Conservation (phyloP, 2,329 filamentous ascomycete species). For the Colletotrichum nymphaeae region DNA sequence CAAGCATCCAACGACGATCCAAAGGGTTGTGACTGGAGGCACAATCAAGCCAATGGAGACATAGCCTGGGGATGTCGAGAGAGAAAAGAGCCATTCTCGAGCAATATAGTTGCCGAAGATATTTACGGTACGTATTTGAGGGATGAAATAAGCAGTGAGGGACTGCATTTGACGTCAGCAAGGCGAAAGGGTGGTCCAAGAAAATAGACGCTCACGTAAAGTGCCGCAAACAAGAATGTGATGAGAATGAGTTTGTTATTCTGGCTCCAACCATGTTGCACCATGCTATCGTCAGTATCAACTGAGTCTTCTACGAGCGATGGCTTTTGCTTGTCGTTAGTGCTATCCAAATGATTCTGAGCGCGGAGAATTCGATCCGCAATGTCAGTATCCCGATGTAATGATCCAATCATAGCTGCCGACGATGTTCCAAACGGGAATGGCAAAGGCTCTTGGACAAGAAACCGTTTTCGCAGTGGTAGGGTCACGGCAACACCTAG, state of each 20-base stretch:
- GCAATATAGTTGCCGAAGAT: constrained; percentile 6
- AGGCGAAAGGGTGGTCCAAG: not conserved
- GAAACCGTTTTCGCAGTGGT: not conserved
- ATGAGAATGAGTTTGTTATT: not conserved
- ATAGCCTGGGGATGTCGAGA: constrained; percentile 1
- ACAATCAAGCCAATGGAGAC: constrained; percentile 2
- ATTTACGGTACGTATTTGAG: not conserved
- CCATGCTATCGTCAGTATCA: not conserved
- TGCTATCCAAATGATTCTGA: not conserved
- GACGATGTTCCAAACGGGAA: constrained; percentile 12
- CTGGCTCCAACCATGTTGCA: not conserved
- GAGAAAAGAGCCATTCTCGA: not conserved
- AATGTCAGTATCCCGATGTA: not conserved
- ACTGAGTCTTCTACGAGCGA: not conserved
- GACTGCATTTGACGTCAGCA: not conserved
- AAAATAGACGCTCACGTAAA: constrained; percentile 5
- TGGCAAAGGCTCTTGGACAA: constrained; percentile 1
- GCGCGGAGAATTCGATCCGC: not conserved
- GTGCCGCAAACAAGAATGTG: not conserved
- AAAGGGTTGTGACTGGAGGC: not conserved
- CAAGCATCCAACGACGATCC: not conserved
- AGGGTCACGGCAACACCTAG: not conserved
- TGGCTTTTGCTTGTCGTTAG: not conserved
- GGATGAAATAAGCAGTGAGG: not conserved
- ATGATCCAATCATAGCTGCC: not conserved